Percentiles rank a stretch among this genome's conserved stretches.
Conservation (phyloP, 441 rosid species). For the Populus hybrid region DNA sequence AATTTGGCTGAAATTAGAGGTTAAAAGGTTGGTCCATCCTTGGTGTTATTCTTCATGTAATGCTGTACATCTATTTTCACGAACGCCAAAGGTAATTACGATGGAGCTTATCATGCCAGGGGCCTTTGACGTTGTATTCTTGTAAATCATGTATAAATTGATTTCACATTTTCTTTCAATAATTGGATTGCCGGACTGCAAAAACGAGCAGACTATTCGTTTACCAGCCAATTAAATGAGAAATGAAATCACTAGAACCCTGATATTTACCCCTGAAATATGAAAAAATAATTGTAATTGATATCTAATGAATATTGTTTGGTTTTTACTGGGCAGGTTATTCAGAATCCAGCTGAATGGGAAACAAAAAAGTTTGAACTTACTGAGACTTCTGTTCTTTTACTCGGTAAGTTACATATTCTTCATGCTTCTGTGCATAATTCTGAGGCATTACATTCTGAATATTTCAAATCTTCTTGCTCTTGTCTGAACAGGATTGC, state of each 20-base stretch:
- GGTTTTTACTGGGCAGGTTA: too few relatives aligned
- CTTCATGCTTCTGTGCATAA: background rate
- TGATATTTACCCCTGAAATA: background rate
- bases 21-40: background rate
- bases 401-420: conserved; percentile 43
- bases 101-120: background rate
- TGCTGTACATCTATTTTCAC: background rate
- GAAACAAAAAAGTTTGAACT: background rate
- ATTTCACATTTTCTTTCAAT: background rate
- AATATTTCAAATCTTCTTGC: background rate
- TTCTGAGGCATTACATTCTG: background rate
- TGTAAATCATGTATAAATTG: background rate
- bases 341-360: too few relatives aligned
- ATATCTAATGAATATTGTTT: too few relatives aligned
- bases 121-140: background rate
- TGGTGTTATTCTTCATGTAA: background rate
- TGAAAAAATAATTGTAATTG: too few relatives aligned
- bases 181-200: background rate
- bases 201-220: background rate
- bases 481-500: conserved; percentile 39
- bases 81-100: background rate
- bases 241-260: background rate
- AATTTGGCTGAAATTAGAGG: background rate
- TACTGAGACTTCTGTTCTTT: conserved; percentile 34
- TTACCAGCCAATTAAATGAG: background rate